These are phyloP conservation scores for Pleurozium schreberi DNA, from an alignment of 225 moss, liverwort and hornwort species.

Conservation along the genomic window DNA sequence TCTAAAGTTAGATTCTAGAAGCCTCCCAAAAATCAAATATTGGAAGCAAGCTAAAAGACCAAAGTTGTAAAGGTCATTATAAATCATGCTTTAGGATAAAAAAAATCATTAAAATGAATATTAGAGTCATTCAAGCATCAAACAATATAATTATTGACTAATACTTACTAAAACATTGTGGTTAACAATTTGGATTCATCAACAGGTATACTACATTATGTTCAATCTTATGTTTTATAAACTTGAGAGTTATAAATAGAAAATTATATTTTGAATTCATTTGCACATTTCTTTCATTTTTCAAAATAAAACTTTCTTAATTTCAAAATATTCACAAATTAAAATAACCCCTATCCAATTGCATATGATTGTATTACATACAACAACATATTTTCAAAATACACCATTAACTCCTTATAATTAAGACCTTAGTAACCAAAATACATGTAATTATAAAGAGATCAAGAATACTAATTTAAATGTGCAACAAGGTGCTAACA, in stretches of 20 bases:
- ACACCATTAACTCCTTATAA: neutral
- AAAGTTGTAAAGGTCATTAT: neutral
- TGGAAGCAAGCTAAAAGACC: neutral
- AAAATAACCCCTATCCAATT: neutral
- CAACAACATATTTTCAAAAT: neutral
- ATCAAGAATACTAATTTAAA: neutral
- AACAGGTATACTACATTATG: accelerated
- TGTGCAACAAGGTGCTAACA: neutral
- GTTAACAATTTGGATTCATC: neutral
- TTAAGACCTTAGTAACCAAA: neutral
- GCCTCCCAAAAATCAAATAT: neutral
- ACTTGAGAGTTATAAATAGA: neutral
- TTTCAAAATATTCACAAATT: neutral
- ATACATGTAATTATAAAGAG: neutral
- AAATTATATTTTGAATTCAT: neutral
- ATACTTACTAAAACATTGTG: accelerated
- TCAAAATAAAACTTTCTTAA: neutral
- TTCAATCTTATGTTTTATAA: no score
- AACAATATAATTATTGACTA: neutral
- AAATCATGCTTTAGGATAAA: neutral
- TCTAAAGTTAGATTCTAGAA: accelerated
- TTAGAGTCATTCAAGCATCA: neutral
- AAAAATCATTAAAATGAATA: neutral
- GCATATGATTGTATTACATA: neutral
- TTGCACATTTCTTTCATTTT: no score